Evolutionary conservation across 2,329 filamentous ascomycete genomes (phyloP), one percentile per base, ranked within the genome.

Genomic region (Colletotrichum sp.): DNA sequence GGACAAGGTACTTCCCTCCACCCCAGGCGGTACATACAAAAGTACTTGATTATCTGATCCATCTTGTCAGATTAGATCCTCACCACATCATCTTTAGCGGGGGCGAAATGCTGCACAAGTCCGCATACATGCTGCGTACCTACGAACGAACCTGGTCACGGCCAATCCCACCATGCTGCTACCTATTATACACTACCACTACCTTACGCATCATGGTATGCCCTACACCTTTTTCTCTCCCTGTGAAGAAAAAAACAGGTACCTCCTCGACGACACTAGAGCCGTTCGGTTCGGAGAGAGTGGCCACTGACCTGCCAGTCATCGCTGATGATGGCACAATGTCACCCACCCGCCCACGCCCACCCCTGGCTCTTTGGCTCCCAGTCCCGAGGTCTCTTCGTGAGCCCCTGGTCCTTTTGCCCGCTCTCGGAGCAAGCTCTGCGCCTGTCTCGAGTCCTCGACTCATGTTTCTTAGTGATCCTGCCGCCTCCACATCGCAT

Each of bases 351-450:
- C 4, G 21, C 21, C 43, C 24, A 27, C 24, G 18, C 13, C 54
- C 55, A 36, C 70, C 38, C 61, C 21, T 66, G 71, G 34, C 38
- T 21, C 43, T 47, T 47, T 47, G 43, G 51, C 18, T n/a, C 21
- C 64, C 33, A 36, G 57, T 73, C 29, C 71, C 71, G 71, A 71
- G 34, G 68, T 63, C 71, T 73, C 69, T 69, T 73, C 71, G 68
- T 66, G 43, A 51, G 38, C 55, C 71, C 71, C 71, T 62, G 61
- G 55, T 15, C 29, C 62, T 47, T 47, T 31, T 36, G 71, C 71
- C 71, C 67, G 67, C 68, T 73, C 62, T 73, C 71, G 71, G 71
- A 66, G 62, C 71, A 73, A 73, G 71, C 43, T 71, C 62, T 71
- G 71, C 43, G 24, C 54, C 43, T 47, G 38, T 57, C 61, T 62